phyloP scores from a whole-genome alignment of 192 early-diverging fungal species.

The Entomortierella lignicola region DNA sequence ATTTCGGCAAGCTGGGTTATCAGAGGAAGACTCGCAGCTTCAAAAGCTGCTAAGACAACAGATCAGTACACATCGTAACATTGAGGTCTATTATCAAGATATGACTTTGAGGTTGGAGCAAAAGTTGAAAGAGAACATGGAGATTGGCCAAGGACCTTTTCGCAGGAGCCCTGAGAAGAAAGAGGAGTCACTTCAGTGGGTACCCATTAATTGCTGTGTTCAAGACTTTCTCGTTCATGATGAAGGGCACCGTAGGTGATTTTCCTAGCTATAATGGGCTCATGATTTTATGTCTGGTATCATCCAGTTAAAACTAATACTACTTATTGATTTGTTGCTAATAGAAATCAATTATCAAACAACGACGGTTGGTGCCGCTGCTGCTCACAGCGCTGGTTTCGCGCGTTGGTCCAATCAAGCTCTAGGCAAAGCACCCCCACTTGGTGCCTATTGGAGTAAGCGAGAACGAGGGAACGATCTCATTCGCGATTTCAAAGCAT shows the following conservation, averaged over 20 bases:
- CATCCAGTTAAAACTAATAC: no score
- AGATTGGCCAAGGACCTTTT: conserved; percentile 42
- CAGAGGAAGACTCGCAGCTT: conserved; percentile 37
- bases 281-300: no score
- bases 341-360: conserved; percentile 44
- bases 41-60: conserved; percentile 43
- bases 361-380: conserved; percentile 40
- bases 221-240: conserved; percentile 45
- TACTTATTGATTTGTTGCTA: not conserved
- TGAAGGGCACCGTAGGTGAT: conserved; percentile 29
- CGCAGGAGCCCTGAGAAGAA: conserved; percentile 46
- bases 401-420: conserved; percentile 10
- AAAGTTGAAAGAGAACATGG: conserved; percentile 33
- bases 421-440: conserved; percentile 7
- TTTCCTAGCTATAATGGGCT: not conserved
- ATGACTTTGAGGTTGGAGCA: conserved; percentile 41
- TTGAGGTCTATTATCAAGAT: conserved; percentile 33
- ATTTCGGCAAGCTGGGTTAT: conserved; percentile 24
- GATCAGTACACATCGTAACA: conserved; percentile 43
- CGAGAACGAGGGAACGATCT: conserved; percentile 38
- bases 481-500: conserved; percentile 26
- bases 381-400: conserved; percentile 39
- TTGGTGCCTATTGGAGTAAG: conserved; percentile 36
- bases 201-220: conserved; percentile 42
- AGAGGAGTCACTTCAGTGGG: conserved; percentile 43